Conservation (phyloP, 2,329 filamentous ascomycete species). For the Aspergillus piperis region DNA sequence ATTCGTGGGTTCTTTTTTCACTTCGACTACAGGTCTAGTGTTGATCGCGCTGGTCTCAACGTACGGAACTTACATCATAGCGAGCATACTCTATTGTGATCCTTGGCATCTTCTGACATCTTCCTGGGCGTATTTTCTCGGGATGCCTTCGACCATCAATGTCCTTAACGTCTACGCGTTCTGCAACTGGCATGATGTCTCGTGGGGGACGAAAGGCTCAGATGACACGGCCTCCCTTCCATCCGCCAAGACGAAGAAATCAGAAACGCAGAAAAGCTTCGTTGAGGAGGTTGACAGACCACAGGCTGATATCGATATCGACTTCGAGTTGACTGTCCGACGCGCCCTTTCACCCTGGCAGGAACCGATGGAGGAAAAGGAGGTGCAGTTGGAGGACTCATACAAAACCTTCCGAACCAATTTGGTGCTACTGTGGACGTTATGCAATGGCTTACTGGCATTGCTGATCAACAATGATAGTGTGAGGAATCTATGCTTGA, state of each 20-base stretch:
- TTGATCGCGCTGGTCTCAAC: constrained; percentile 90
- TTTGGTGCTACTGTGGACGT: constrained; percentile 91
- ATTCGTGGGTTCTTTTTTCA: constrained; percentile 81
- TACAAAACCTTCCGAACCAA: constrained; percentile 99
- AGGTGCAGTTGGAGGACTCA: constrained; percentile 89
- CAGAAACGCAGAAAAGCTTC: constrained; percentile 69
- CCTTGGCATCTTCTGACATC: constrained; percentile 99
- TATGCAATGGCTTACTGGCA: constrained; percentile 84
- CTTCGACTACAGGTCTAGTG: constrained; percentile 81
- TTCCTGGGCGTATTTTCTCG: constrained; percentile 79
- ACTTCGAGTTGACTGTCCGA: constrained; percentile 95
- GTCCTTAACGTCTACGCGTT: constrained; percentile 99
- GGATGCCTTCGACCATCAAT: constrained; percentile 96
- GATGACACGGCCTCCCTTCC: constrained; percentile 93
- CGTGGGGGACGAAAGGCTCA: constrained; percentile 98
- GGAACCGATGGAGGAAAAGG: constrained; percentile 72
- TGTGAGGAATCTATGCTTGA: constrained; percentile 80
- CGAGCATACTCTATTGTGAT: constrained; percentile 95
- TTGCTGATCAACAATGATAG: constrained; percentile 87
- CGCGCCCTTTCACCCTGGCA: constrained; percentile 84
- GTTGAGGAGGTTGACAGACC: constrained; percentile 96
- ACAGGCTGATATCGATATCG: constrained; percentile 95
- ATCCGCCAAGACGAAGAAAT: constrained; percentile 83
- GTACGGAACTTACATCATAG: constrained; percentile 94
- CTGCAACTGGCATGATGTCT: constrained; percentile 99